Base-by-base conservation (phyloP, 1,284 basidiomycete genomes). In the Abortiporus biennis region DNA sequence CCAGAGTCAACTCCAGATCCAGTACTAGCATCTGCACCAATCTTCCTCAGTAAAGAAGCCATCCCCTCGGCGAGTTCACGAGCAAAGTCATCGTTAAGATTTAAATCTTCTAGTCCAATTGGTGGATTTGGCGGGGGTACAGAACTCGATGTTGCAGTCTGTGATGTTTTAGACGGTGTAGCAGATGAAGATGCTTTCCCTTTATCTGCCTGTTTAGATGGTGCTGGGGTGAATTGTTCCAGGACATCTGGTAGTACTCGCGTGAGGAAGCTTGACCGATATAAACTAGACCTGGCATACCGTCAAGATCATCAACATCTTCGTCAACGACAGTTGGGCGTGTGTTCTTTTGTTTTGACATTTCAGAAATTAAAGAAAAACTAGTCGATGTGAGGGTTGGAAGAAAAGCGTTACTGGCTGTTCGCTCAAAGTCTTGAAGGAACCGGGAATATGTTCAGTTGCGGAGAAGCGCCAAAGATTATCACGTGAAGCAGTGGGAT, bases 41-140 rank as follows among this genome's bases (percentile, higher is more conserved):
- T 69, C 54, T 82, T 84, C 16, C 73, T 72, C 70, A 96, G 79
- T 35, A 96, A 71, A n/a, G 68, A 69, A 58, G 92, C 88, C 92
- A 97, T 95, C 23, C 80, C 85, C 55, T 76, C 71, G 4, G 83
- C 79, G 34, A 96, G 71, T 56, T 89, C 82, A 31, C 74, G 70
- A 32, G 85, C 78, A 55, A 92, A 90, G 40, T 81, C 58, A 42
- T 71, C 50, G 50, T 53, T 54, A 19, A 61, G 45, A 35, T 57
- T 61, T 33, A 69, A 62, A 31, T 68, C 67, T 8, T 63, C 47
- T 60, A 57, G 45, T 58, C 54, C 54, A 63, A 59, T 46, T 53
- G 43, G 56, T 44, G 33, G 51, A 21, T 17, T 31, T 43, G n/a
- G 42, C 36, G 23, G 48, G 6, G 61, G 48, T 1, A 63, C 27